Evolutionary conservation across 208 protist genomes (phyloP).

Genomic region (Trypanosoma scelopori): DNA sequence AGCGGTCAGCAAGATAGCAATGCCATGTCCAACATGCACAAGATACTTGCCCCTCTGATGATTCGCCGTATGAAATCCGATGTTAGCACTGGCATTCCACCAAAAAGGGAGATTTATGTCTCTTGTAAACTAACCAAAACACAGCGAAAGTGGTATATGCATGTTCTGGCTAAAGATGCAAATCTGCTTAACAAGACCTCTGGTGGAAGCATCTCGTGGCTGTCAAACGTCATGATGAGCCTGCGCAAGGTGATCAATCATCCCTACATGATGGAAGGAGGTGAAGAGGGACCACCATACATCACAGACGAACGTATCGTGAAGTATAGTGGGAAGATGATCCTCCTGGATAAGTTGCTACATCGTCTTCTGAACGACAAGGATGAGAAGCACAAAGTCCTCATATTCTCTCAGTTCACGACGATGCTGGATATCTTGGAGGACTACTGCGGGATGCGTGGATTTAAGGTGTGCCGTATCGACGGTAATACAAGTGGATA

Average conservation of each 20-base stretch:
- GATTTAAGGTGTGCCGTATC: conserved; percentile 86
- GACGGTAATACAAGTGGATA: conserved; percentile 90
- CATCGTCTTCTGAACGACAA: conserved; percentile 65
- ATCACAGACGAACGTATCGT: conserved; percentile 91
- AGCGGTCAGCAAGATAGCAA: conserved; percentile 78
- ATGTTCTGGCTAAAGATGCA: conserved; percentile 94
- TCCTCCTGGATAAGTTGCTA: conserved; percentile 95
- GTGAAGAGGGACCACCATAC: conserved; percentile 90
- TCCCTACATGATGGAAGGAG: conserved; percentile 95
- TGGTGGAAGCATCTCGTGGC: conserved; percentile 44
- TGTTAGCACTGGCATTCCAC: conserved; percentile 95
- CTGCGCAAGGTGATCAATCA: conserved; percentile 95
- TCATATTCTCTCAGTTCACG: conserved; percentile 99
- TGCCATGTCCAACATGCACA: conserved; percentile 84
- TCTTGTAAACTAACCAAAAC: conserved; percentile 91
- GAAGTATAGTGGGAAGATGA: conserved; percentile 93
- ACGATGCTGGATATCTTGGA: conserved; percentile 91
- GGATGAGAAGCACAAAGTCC: conserved; percentile 90
- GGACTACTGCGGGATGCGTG: conserved; percentile 86
- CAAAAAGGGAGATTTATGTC: conserved; percentile 98
- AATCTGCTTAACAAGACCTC: conserved; percentile 91
- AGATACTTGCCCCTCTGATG: conserved; percentile 96
- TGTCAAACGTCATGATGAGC: conserved; percentile 90
- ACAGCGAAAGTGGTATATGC: conserved; percentile 95
- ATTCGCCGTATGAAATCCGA: conserved; percentile 96